A percentile compares a stretch with the other conserved stretches of the same genome.
Conservation (phyloP, 495 filamentous ascomycete species). For the Hypoxylon trugodes region DNA sequence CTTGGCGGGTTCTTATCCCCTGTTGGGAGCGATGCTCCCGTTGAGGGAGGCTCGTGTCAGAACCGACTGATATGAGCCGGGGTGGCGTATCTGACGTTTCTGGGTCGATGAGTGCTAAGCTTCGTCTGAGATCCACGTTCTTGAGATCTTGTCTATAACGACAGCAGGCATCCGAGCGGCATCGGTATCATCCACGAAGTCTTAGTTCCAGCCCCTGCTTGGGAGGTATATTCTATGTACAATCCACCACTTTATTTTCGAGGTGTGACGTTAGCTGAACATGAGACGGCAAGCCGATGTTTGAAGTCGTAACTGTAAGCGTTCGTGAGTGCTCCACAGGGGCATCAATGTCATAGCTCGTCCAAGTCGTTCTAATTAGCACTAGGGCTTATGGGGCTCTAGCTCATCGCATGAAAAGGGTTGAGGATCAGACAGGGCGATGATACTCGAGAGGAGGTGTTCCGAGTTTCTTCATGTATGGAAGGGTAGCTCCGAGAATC, state of each 20-base stretch:
- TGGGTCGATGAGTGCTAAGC: conserved; percentile 46
- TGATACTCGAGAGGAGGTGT: conserved; percentile 49
- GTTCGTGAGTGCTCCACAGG: conserved; percentile 13
- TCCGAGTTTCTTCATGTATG: conserved; percentile 52
- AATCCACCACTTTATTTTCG: conserved; percentile 22
- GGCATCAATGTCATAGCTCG: conserved; percentile 34
- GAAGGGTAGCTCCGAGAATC: conserved; percentile 40
- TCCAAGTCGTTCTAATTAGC: conserved; percentile 28
- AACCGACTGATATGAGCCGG: conserved; percentile 42
- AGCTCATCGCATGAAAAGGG: conserved; percentile 48
- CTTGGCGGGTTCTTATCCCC: conserved; percentile 26
- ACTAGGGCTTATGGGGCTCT: conserved; percentile 18
- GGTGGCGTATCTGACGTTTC: conserved; percentile 50
- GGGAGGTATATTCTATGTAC: conserved; percentile 7
- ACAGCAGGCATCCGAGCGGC: conserved; percentile 57
- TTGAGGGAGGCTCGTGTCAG: conserved; percentile 53
- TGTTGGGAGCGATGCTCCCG: conserved; percentile 42
- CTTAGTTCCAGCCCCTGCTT: conserved; percentile 18
- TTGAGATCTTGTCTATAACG: conserved; percentile 56
- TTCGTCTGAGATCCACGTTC: conserved; percentile 56
- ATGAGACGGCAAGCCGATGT: conserved; percentile 36
- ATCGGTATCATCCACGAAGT: conserved; percentile 45
- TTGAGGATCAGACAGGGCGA: conserved; percentile 56
- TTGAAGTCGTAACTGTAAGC: conserved; percentile 29
- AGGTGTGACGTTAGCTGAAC: conserved; percentile 16